These are phyloP conservation scores for Fomitopsis serialis DNA, from an alignment of 768 basidiomycete species.

Conservation along the genomic window DNA sequence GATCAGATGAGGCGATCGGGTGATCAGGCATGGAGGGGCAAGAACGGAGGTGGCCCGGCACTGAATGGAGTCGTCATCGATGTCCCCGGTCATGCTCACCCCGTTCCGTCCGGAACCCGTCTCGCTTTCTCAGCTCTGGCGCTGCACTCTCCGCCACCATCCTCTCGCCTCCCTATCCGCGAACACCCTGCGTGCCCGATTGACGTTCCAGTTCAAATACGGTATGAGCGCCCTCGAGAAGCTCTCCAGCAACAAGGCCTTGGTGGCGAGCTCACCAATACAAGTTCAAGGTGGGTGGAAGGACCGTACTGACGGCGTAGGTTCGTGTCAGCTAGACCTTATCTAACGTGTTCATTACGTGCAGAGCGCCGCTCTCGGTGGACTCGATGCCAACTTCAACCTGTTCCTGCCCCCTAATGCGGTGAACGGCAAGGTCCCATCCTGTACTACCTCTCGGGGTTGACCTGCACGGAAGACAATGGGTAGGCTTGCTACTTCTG, in stretches of 20 bases:
- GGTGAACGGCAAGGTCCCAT: constrained; percentile 46
- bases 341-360: neutral
- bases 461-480: constrained; percentile 91
- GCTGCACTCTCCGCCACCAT: neutral
- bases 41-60: neutral
- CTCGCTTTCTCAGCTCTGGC: neutral
- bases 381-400: constrained; percentile 74
- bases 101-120: neutral
- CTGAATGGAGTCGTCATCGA: constrained; percentile 5
- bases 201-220: constrained; percentile 7
- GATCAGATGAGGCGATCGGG: constrained; percentile 5
- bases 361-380: constrained; percentile 72
- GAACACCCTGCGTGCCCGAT: constrained; percentile 12
- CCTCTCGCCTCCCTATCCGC: constrained; percentile 2
- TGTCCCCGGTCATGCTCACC: neutral
- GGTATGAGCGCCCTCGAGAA: constrained; percentile 43
- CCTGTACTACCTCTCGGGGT: constrained; percentile 82
- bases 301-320: neutral
- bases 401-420: constrained; percentile 76
- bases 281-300: constrained; percentile 62
- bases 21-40: neutral
- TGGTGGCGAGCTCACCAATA: constrained; percentile 81
- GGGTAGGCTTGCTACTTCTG: constrained; percentile 44
- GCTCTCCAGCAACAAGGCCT: constrained; percentile 73
- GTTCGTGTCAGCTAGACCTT: neutral